Evolutionary conservation across 495 filamentous ascomycete genomes (phyloP).

Genomic region (Aspergillus bridgeri): DNA sequence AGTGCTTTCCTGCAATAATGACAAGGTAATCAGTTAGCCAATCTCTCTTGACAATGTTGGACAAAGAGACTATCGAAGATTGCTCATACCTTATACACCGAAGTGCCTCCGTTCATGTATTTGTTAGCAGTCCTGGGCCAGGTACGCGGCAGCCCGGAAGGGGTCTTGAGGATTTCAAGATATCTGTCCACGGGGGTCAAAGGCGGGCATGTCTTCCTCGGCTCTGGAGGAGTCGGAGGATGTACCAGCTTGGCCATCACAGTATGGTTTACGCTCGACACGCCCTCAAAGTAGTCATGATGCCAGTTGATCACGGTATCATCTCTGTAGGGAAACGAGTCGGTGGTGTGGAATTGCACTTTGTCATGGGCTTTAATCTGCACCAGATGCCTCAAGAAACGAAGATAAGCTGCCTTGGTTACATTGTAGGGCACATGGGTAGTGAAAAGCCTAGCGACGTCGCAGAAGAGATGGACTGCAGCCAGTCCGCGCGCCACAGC

Average conservation of each 20-base stretch:
- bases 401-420: slow-evolving; percentile 3
- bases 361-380: slow-evolving; percentile 12
- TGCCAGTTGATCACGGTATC: slow-evolving; percentile 4
- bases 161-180: neutral
- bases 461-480: slow-evolving; percentile 29
- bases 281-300: slow-evolving; percentile 20
- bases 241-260: slow-evolving; percentile 9
- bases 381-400: slow-evolving; percentile 17
- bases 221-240: slow-evolving; percentile 5
- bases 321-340: slow-evolving; percentile 8
- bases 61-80: neutral
- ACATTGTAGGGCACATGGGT: slow-evolving; percentile 1
- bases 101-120: neutral
- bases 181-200: neutral
- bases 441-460: slow-evolving; percentile 20
- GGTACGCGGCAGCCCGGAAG: neutral
- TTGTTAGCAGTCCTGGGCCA: neutral
- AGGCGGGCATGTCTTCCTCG: neutral
- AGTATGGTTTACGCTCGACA: slow-evolving; percentile 13
- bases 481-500: slow-evolving; percentile 23
- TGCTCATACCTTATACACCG: neutral
- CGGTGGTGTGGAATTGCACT: slow-evolving; percentile 3
- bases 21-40: neutral
- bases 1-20: neutral
- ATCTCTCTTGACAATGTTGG: neutral